These are phyloP conservation scores for Tilletia indica DNA, from an alignment of 1,284 basidiomycete species.

Conservation along the genomic window DNA sequence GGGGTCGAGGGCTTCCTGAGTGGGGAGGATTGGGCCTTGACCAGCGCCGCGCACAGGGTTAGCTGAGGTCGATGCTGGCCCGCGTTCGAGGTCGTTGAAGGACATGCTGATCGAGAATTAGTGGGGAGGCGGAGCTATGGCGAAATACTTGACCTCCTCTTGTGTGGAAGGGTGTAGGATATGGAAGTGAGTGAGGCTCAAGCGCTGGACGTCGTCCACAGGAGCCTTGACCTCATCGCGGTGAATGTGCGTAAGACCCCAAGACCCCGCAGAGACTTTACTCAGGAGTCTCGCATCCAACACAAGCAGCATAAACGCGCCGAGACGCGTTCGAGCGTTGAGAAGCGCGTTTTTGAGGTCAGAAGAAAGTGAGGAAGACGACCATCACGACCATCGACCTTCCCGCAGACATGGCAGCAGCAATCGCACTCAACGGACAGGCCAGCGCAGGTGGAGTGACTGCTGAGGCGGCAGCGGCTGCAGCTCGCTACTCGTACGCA, in stretches of 20 bases:
- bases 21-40: constrained; percentile 10
- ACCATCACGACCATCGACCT: too few relatives aligned
- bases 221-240: too few relatives aligned
- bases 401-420: too few relatives aligned
- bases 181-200: too few relatives aligned
- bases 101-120: constrained; percentile 52
- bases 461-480: neutral
- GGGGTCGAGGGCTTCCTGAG: constrained; percentile 18
- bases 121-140: too few relatives aligned
- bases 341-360: too few relatives aligned
- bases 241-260: too few relatives aligned
- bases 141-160: too few relatives aligned
- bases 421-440: neutral
- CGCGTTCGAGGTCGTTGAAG: constrained; percentile 61
- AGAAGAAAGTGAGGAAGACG: too few relatives aligned
- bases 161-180: too few relatives aligned
- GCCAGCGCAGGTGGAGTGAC: neutral
- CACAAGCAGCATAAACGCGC: neutral
- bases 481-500: constrained; percentile 12
- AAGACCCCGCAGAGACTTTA: too few relatives aligned
- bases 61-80: constrained; percentile 29
- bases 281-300: neutral
- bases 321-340: neutral
- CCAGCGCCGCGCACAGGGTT: constrained; percentile 32
- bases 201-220: too few relatives aligned